Evolutionary conservation across 257 asterid genomes (phyloP).

Genomic region (Nyctanthes arbortristis): DNA sequence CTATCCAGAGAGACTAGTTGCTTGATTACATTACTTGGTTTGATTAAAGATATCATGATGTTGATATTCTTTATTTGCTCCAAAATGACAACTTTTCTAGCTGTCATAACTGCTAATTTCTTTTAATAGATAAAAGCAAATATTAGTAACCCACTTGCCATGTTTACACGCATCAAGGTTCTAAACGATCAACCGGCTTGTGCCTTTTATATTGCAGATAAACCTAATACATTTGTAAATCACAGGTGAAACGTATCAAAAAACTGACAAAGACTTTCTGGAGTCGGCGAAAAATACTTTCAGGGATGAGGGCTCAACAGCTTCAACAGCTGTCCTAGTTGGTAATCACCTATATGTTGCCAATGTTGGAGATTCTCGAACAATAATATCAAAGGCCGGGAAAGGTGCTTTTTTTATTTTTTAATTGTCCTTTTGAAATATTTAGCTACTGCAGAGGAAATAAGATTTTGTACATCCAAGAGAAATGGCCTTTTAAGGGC

Average conservation of each 20-base stretch:
- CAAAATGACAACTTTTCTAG: neutral
- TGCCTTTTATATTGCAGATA: neutral
- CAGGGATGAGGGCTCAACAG: conserved; percentile 99
- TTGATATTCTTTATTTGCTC: conserved; percentile 1
- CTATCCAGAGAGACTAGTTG: neutral
- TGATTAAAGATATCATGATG: neutral
- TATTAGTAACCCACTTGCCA: conserved; percentile 9
- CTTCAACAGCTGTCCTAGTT: conserved; percentile 80
- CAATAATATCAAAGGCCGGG: conserved; percentile 87
- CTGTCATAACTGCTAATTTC: conserved; percentile 10
- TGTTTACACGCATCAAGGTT: neutral
- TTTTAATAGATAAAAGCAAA: conserved; percentile 7
- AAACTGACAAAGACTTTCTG: conserved; percentile 78
- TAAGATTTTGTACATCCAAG: no score
- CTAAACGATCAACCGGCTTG: no score
- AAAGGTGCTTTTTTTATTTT: no score
- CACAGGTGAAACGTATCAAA: conserved; percentile 87
- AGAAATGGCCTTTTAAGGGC: no score
- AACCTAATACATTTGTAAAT: neutral
- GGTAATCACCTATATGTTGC: conserved; percentile 96
- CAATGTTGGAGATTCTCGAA: conserved; percentile 98
- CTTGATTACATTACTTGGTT: neutral
- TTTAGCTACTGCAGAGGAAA: no score
- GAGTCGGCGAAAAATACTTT: conserved; percentile 84
- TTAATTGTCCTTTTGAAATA: no score